Evolutionary conservation across 1,284 basidiomycete genomes (phyloP), one percentile per base, ranked within the genome.

Genomic region (Coriolopsis trogii): DNA sequence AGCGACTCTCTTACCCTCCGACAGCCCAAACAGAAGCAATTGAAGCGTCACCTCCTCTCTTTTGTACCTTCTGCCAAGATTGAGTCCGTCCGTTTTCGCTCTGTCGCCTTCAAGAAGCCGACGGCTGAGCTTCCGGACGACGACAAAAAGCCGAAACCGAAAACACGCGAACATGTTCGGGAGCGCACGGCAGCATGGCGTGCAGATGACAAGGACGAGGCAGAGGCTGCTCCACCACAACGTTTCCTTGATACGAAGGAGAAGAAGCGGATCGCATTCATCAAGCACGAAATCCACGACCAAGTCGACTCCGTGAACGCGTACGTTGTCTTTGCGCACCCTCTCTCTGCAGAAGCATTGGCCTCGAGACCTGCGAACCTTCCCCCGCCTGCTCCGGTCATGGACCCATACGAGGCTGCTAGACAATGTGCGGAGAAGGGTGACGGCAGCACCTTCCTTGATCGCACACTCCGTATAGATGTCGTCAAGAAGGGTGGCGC

Each of bases 241-340:
- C 75, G 72, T 58, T 93, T 82, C 67, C 79, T 97, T 46, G 92
- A 84, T 16, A 78, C 91, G 0, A 81, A 81, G 50, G 91, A 98
- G 70, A 98, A 98, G 77, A 92, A 96, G 71, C 91, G 90, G 63
- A 87, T 98, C 33, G 93, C 95, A 0, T 97, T 94, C 68, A 97
- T 98, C 70, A 93, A 94, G 66, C 86, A 88, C 53, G 91, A 95
- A 61, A 82, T 95, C 64, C 92, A 95, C 69, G 72, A 82, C 1
- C 77, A 79, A 21, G 82, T 84, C 3, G 82, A 84, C 57, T 79
- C 82, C 21, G 80, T 90, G 55, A 91, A 94, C 64, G 91, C 91
- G 1, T 97, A 97, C 67, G 73, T 95, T 47, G 92, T 97, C 24
- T 94, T 95, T 67, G 91, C 87, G 1, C 81, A 92, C 67, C 74